Evolutionary conservation across 768 basidiomycete genomes (phyloP).

Genomic region (Mycena floridula): DNA sequence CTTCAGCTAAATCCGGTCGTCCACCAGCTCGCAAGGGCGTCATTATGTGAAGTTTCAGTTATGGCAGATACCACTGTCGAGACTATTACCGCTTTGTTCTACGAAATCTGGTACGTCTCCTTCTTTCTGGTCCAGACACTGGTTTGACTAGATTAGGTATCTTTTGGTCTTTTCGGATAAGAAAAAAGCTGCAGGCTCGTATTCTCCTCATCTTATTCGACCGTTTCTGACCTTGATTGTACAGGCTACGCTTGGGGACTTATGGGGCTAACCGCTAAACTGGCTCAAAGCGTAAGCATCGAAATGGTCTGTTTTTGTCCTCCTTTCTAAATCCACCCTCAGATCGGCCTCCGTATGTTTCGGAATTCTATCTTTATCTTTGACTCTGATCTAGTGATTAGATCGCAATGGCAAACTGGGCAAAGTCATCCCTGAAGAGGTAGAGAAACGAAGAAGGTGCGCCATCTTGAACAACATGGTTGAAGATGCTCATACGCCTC

Average conservation of each 20-base stretch:
- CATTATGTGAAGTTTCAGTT: conserved; percentile 54
- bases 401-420: conserved; percentile 61
- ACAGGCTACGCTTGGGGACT: conserved; percentile 51
- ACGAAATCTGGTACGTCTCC: conserved; percentile 61
- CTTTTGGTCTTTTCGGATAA: conserved; percentile 64
- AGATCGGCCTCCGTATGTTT: conserved; percentile 56
- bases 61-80: conserved; percentile 67
- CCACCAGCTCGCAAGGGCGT: no score
- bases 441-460: conserved; percentile 54
- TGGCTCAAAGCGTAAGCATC: conserved; percentile 54
- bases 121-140: no score
- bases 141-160: no score
- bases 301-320: not conserved
- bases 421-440: conserved; percentile 65
- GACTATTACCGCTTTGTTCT: conserved; percentile 53
- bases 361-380: conserved; percentile 7
- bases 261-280: conserved; percentile 51
- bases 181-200: conserved; percentile 47
- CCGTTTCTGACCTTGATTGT: conserved; percentile 18
- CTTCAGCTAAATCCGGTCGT: no score
- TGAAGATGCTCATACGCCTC: not conserved
- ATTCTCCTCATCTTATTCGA: not conserved
- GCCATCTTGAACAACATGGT: not conserved
- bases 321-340: not conserved
- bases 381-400: conserved; percentile 17